These are phyloP conservation scores for Hyphopichia homilentoma DNA, from an alignment of 805 yeast species.

Conservation along the genomic window DNA sequence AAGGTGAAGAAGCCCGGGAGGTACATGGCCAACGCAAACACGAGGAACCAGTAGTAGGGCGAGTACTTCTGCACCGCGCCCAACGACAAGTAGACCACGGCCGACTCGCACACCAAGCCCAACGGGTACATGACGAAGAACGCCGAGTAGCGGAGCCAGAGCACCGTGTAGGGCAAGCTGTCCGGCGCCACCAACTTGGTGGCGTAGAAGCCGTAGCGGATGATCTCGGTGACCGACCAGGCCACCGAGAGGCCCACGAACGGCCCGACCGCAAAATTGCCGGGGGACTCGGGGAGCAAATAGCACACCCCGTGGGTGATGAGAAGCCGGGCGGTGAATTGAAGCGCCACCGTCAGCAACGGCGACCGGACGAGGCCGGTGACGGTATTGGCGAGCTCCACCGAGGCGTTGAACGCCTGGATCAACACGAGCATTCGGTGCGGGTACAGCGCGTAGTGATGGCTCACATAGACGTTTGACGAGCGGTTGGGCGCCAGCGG, in stretches of 20 bases:
- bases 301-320: conserved; percentile 27
- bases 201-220: conserved; percentile 25
- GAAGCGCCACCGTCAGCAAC: conserved; percentile 19
- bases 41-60: conserved; percentile 16
- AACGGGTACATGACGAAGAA: conserved; percentile 28
- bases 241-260: conserved; percentile 21
- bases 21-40: conserved; percentile 20
- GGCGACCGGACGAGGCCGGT: conserved; percentile 27
- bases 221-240: conserved; percentile 28
- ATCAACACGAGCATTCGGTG: conserved; percentile 23
- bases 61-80: conserved; percentile 8
- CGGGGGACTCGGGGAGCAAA: conserved; percentile 24
- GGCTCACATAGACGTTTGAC: conserved; percentile 7
- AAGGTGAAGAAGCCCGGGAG: conserved; percentile 27
- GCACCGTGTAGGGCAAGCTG: conserved; percentile 13
- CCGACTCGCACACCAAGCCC: conserved; percentile 24
- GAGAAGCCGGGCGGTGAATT: conserved; percentile 25
- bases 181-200: conserved; percentile 11
- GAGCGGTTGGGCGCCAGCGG: conserved; percentile 1
- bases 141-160: conserved; percentile 27
- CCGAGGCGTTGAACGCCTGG: conserved; percentile 22
- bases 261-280: conserved; percentile 17
- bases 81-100: conserved; percentile 22
- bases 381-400: conserved; percentile 21
- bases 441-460: conserved; percentile 16